These are phyloP conservation scores for Botryotinia globosa DNA, from an alignment of 2,329 filamentous ascomycete species.

Conservation along the genomic window DNA sequence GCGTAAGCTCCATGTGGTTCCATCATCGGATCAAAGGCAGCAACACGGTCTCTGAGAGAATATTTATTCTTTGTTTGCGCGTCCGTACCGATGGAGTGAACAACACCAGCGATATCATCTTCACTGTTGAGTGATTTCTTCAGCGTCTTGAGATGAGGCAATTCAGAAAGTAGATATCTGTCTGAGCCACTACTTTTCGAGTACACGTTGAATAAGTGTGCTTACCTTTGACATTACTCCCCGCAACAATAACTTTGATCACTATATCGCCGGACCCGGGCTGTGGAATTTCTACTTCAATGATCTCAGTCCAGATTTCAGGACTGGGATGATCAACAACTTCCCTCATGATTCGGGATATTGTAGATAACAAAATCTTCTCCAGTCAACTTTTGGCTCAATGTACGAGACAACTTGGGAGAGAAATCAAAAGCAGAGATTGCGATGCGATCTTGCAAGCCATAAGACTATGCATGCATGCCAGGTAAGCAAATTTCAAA, in stretches of 20 bases:
- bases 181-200: not conserved
- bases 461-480: not conserved
- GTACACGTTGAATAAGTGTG: not conserved
- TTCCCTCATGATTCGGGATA: conserved; percentile 29
- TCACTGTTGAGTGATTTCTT: conserved; percentile 27
- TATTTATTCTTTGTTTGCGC: conserved; percentile 41
- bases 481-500: not conserved
- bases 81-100: conserved; percentile 48
- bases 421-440: not conserved
- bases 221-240: conserved; percentile 25
- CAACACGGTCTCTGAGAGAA: conserved; percentile 45
- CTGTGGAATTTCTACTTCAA: conserved; percentile 27
- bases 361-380: not conserved
- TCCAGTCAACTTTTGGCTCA: not conserved
- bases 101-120: conserved; percentile 40
- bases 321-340: conserved; percentile 27
- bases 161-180: not conserved
- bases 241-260: conserved; percentile 33
- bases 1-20: conserved; percentile 52
- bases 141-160: conserved; percentile 21
- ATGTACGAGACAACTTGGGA: too few relatives aligned
- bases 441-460: not conserved
- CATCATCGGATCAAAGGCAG: conserved; percentile 49
- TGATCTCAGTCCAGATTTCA: conserved; percentile 25
- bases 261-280: conserved; percentile 29